Base-by-base conservation (phyloP, 345 rosid genomes). In the Lumnitzera littorea region DNA sequence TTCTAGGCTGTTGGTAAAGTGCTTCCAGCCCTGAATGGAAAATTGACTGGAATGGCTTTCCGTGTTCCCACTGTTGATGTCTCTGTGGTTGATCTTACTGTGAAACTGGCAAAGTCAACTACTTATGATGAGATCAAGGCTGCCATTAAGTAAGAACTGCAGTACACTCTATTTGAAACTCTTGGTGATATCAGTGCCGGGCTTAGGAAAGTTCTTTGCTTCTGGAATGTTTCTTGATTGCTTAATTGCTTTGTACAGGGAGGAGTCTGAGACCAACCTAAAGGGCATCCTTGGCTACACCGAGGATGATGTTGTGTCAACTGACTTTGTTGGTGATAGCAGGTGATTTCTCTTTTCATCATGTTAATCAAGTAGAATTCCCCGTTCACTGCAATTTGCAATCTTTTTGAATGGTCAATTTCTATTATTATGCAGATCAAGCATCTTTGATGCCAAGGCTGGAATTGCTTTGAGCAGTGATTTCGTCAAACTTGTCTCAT, bases 31-130 rank as follows among this genome's bases (percentile, higher is more conserved):
- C 64, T 84, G 25, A 80, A 84, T 1, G 91, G 91, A 15, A 84
- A 84, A 55, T 67, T 84, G 73, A 84, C 89, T 14, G 89, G 89
- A 62, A 84, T 81, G 89, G 73, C 89, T 8, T 84, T 84, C 82
- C 86, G 84, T 62, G 89, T 84, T 61, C 89, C 89, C 48, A 84
- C 89, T 13, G 84, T 82, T 24, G 91, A 84, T 70, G 91, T 84
- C 50, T 84, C 91, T 8, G 91, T 84, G 27, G 91, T 84, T 56
- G 91, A 84, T 61, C 87, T 84, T 48, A 84, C 87, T 0, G 91
- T 84, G 49, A 82, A 83, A 58, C 83, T 84, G 24, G 83, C 77
- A 75, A 80, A 84, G 77, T 62, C 63, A 16, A 85, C 87, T 17
- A 55, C 74, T 13, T 84, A 84, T 46, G 91, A 82, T 4, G 80